Evolutionary conservation across 768 basidiomycete genomes (phyloP).

Genomic region (Zangia roseola): DNA sequence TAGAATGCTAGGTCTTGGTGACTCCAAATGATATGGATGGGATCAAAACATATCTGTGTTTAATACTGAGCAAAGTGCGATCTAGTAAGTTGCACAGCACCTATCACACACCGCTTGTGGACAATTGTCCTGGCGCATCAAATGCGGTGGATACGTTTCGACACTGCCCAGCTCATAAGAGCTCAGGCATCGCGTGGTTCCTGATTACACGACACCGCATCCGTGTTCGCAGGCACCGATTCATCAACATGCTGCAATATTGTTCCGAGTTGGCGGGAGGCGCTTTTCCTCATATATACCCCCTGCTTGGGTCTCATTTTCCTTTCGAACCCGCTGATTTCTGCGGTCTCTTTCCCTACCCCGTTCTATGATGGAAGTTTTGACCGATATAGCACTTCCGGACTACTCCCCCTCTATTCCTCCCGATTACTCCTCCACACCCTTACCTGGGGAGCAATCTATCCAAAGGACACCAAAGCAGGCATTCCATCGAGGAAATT

Average conservation of each 20-base stretch:
- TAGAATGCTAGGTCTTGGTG: not conserved
- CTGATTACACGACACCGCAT: constrained; percentile 14
- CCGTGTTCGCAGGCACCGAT: constrained; percentile 1
- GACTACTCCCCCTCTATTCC: constrained; percentile 53
- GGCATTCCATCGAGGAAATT: constrained; percentile 13
- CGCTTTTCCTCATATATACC: constrained; percentile 24
- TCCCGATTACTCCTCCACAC: constrained; percentile 59
- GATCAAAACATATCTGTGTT: constrained; percentile 1
- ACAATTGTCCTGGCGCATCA: not conserved
- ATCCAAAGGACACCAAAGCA: constrained; percentile 46
- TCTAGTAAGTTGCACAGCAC: constrained; percentile 6
- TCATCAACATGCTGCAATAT: constrained; percentile 6
- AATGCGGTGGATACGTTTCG: constrained; percentile 5
- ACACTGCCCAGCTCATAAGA: constrained; percentile 7
- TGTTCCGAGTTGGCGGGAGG: constrained; percentile 4
- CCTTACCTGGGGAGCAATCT: constrained; percentile 48
- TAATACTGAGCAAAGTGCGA: not conserved
- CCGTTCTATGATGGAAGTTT: constrained; percentile 13
- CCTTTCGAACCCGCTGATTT: not conserved
- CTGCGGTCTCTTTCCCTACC: not conserved
- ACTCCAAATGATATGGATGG: not conserved
- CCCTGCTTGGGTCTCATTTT: not conserved
- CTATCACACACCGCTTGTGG: constrained; percentile 5
- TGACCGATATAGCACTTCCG: constrained; percentile 35
- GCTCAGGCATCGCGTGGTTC: constrained; percentile 19